phyloP scores from a whole-genome alignment of 345 rosid genomes.

The Linum tenue region DNA sequence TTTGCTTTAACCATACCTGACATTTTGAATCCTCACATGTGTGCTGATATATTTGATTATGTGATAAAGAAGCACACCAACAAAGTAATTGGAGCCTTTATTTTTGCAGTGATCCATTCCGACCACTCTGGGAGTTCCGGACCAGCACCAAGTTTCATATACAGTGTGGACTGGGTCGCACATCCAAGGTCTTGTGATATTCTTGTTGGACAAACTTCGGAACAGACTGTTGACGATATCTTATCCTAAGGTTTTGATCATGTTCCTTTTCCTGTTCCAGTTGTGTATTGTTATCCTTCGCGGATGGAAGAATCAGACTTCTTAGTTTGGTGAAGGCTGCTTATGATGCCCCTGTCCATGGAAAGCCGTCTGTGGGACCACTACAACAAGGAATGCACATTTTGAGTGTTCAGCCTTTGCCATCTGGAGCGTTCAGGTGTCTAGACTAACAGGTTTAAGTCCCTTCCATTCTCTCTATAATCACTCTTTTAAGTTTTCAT shows the following conservation, averaged over 20 bases:
- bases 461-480: not conserved
- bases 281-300: slow-evolving; percentile 58
- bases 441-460: slow-evolving; percentile 53
- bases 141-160: slow-evolving; percentile 52
- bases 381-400: slow-evolving; percentile 65
- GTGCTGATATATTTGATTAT: not conserved
- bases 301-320: slow-evolving; percentile 68
- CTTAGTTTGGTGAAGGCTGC: slow-evolving; percentile 72
- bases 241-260: not conserved
- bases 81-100: not conserved
- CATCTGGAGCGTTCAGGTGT: slow-evolving; percentile 76
- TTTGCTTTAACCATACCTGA: not conserved
- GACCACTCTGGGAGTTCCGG: slow-evolving; percentile 75
- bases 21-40: not conserved
- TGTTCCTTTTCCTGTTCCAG: slow-evolving; percentile 28
- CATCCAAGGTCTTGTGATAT: slow-evolving; percentile 52
- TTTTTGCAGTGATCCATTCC: slow-evolving; percentile 71
- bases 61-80: not conserved
- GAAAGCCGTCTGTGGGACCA: slow-evolving; percentile 44
- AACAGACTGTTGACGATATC: slow-evolving; percentile 5
- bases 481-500: not conserved
- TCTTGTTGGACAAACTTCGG: not conserved
- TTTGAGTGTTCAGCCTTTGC: slow-evolving; percentile 59
- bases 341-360: slow-evolving; percentile 63
- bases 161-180: slow-evolving; percentile 65